A percentile compares a stretch with the other conserved stretches of the same genome.
phyloP scores from a whole-genome alignment of 2,329 filamentous ascomycete species.

The Colletotrichum karsti region DNA sequence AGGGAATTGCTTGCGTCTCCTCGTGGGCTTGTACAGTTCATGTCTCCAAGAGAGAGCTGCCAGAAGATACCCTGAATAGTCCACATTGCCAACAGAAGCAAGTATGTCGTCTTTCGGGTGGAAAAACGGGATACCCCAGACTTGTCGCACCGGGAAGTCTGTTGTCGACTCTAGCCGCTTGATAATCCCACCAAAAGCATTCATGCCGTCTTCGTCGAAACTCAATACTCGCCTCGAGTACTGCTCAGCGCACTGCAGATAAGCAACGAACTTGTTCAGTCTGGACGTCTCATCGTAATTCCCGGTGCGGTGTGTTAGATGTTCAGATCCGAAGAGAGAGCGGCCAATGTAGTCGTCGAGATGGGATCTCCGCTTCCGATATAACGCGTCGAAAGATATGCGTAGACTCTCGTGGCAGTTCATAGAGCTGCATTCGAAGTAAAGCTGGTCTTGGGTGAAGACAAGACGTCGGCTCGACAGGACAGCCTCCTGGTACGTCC shows the following conservation, averaged over 20 bases:
- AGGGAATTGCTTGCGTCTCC: slow-evolving; percentile 4
- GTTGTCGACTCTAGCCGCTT: neutral
- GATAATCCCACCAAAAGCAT: slow-evolving; percentile 3
- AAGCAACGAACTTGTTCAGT: neutral
- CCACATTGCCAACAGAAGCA: neutral
- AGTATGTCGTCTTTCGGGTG: neutral
- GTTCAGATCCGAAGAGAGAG: slow-evolving; percentile 9
- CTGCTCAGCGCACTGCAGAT: slow-evolving; percentile 4
- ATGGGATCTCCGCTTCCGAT: neutral
- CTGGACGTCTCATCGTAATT: neutral
- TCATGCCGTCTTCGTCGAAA: slow-evolving; percentile 2
- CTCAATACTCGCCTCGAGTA: neutral
- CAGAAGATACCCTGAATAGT: neutral
- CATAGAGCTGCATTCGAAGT: slow-evolving; percentile 34
- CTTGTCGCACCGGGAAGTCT: neutral
- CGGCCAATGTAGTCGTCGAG: slow-evolving; percentile 1
- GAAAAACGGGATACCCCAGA: slow-evolving; percentile 5
- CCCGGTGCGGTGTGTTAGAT: neutral
- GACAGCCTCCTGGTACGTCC: slow-evolving; percentile 27
- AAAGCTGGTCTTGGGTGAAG: slow-evolving; percentile 36
- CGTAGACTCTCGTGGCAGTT: slow-evolving; percentile 5
- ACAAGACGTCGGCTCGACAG: slow-evolving; percentile 32
- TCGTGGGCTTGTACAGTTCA: slow-evolving; percentile 3
- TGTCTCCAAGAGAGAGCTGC: slow-evolving; percentile 2
- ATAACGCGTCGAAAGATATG: neutral